These are phyloP conservation scores for Zygosaccharomyces rouxii DNA, from an alignment of 805 yeast genomes.

Conservation along the genomic window DNA sequence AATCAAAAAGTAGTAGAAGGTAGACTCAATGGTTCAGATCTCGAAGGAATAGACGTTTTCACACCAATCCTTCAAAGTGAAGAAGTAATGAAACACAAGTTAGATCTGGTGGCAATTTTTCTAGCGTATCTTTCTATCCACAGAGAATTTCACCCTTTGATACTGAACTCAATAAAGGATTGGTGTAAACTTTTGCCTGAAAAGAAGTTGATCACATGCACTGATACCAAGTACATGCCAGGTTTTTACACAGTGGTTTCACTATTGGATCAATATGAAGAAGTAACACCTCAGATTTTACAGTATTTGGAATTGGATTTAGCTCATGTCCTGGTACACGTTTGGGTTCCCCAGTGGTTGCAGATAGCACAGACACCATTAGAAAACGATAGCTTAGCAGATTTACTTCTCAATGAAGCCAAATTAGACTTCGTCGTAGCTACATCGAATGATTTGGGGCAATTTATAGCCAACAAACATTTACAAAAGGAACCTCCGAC, in stretches of 20 bases:
- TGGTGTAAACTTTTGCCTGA: constrained; percentile 13
- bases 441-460: constrained; percentile 4
- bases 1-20: constrained; percentile 3
- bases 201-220: neutral
- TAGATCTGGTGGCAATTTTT: constrained; percentile 19
- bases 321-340: constrained; percentile 9
- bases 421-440: constrained; percentile 24
- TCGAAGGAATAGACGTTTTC: constrained; percentile 14
- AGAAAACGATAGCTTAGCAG: neutral
- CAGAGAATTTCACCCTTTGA: constrained; percentile 15
- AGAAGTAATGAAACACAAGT: constrained; percentile 3
- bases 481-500: constrained; percentile 2
- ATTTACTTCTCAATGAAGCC: constrained; percentile 14
- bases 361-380: neutral
- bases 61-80: constrained; percentile 11
- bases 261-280: constrained; percentile 13
- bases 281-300: constrained; percentile 9
- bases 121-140: constrained; percentile 25
- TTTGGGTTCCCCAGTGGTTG: constrained; percentile 28
- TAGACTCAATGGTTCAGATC: neutral
- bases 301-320: constrained; percentile 13
- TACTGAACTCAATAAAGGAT: constrained; percentile 10
- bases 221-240: constrained; percentile 7
- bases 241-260: constrained; percentile 23
- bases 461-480: constrained; percentile 1